These are phyloP conservation scores for Sphaerulina musiva DNA, from an alignment of 2,329 filamentous ascomycete genomes.

Conservation along the genomic window DNA sequence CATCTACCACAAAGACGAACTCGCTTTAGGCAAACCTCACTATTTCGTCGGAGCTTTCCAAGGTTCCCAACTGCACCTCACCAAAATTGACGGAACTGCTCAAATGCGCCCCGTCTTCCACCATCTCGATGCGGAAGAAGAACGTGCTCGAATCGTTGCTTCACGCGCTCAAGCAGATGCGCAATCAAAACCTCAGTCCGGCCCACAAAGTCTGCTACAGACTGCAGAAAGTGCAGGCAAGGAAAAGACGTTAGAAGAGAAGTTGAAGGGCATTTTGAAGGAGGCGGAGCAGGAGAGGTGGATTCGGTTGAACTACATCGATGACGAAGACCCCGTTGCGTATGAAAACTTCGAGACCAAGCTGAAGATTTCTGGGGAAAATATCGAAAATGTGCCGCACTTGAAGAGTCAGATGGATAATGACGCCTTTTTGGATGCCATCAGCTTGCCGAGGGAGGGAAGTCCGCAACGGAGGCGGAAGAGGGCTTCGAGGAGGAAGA, in stretches of 20 bases:
- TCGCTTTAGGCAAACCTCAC: constrained; percentile 61
- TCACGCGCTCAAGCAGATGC: constrained; percentile 39
- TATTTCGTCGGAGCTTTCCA: constrained; percentile 94
- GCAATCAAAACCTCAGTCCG: constrained; percentile 31
- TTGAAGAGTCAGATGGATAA: constrained; percentile 52
- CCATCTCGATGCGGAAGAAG: constrained; percentile 77
- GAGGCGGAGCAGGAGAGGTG: constrained; percentile 76
- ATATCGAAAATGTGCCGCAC: constrained; percentile 36
- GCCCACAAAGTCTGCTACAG: neutral
- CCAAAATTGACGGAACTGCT: constrained; percentile 72
- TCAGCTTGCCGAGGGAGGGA: constrained; percentile 48
- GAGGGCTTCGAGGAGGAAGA: constrained; percentile 26
- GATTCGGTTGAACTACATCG: constrained; percentile 70
- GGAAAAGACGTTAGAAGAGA: constrained; percentile 50
- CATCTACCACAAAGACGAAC: constrained; percentile 54
- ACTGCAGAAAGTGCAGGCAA: constrained; percentile 1
- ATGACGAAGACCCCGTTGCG: constrained; percentile 69
- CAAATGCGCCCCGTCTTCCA: constrained; percentile 88
- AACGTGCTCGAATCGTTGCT: constrained; percentile 55
- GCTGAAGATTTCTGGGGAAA: constrained; percentile 53
- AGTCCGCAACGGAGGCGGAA: constrained; percentile 37
- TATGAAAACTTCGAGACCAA: constrained; percentile 71
- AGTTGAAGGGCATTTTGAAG: constrained; percentile 57
- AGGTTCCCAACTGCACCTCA: constrained; percentile 78
- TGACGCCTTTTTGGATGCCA: constrained; percentile 56